Evolutionary conservation across 176 grass and related monocot genomes (phyloP).

Genomic region (Poa pratensis): DNA sequence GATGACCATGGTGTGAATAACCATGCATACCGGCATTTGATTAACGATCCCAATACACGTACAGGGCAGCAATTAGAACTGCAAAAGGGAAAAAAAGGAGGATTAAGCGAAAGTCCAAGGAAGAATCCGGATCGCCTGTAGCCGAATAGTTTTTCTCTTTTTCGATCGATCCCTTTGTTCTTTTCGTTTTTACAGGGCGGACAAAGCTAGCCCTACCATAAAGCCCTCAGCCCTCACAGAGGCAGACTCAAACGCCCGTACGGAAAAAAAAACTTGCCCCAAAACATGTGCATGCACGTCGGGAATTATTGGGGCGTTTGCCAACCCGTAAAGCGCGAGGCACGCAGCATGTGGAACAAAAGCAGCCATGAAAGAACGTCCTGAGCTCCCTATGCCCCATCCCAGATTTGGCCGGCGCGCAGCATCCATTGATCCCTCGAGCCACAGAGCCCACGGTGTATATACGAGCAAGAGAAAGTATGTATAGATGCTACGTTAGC

Average conservation of each 20-base stretch:
- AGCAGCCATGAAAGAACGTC: conserved; percentile 56
- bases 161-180: conserved; percentile 14
- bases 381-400: conserved; percentile 52
- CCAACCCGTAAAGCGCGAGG: conserved; percentile 64
- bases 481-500: too few species aligned
- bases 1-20: background rate
- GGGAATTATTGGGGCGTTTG: conserved; percentile 49
- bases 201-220: conserved; percentile 61
- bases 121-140: conserved; percentile 50
- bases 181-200: conserved; percentile 36
- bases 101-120: conserved; percentile 47
- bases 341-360: conserved; percentile 64
- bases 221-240: conserved; percentile 52
- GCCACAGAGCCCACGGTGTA: background rate
- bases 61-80: conserved; percentile 36
- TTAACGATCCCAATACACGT: conserved; percentile 49
- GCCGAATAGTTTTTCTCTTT: conserved; percentile 17
- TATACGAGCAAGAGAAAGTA: background rate
- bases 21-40: background rate
- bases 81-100: conserved; percentile 42
- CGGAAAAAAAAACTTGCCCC: conserved; percentile 29
- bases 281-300: conserved; percentile 48
- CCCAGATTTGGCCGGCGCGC: conserved; percentile 53
- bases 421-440: background rate
- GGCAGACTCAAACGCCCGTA: background rate